Percentiles rank a stretch among this genome's conserved stretches.
Conservation (phyloP, 192 early-diverging fungal species). For the Coemansia reversa region DNA sequence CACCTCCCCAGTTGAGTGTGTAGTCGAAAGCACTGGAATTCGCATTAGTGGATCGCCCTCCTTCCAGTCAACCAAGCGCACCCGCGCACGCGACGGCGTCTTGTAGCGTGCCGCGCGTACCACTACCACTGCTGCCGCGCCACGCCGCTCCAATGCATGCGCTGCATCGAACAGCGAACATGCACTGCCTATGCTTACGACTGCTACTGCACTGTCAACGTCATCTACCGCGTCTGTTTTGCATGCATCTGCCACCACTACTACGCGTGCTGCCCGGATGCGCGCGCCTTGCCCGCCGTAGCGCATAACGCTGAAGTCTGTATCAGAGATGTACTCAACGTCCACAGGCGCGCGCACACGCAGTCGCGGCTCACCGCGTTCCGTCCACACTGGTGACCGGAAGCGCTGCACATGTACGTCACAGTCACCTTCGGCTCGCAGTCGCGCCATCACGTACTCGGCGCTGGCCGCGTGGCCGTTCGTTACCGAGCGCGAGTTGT, state of each 20-base stretch:
- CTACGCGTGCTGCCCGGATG: conserved; percentile 46
- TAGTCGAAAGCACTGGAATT: conserved; percentile 61
- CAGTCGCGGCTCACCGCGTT: conserved; percentile 13
- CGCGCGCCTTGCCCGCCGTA: conserved; percentile 58
- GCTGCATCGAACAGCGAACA: conserved; percentile 62
- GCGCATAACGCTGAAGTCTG: conserved; percentile 55
- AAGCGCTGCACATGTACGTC: conserved; percentile 46
- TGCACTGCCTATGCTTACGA: conserved; percentile 43
- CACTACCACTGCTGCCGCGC: conserved; percentile 61
- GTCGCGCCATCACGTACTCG: conserved; percentile 36
- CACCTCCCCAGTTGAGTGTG: conserved; percentile 58
- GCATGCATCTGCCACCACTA: conserved; percentile 54
- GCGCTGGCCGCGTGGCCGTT: conserved; percentile 47
- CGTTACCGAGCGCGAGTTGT: conserved; percentile 47
- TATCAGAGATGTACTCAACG: conserved; percentile 35
- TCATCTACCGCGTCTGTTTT: conserved; percentile 30
- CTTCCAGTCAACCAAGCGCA: conserved; percentile 62
- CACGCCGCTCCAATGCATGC: conserved; percentile 57
- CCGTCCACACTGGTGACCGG: conserved; percentile 47
- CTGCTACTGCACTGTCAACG: conserved; percentile 55
- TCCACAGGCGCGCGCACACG: conserved; percentile 11
- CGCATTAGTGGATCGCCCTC: conserved; percentile 63
- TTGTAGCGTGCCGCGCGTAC: conserved; percentile 53
- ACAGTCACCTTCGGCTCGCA: conserved; percentile 28
- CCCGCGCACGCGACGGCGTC: conserved; percentile 53